Evolutionary conservation across 1,284 basidiomycete species (phyloP).

Genomic region (Grifola frondosa): DNA sequence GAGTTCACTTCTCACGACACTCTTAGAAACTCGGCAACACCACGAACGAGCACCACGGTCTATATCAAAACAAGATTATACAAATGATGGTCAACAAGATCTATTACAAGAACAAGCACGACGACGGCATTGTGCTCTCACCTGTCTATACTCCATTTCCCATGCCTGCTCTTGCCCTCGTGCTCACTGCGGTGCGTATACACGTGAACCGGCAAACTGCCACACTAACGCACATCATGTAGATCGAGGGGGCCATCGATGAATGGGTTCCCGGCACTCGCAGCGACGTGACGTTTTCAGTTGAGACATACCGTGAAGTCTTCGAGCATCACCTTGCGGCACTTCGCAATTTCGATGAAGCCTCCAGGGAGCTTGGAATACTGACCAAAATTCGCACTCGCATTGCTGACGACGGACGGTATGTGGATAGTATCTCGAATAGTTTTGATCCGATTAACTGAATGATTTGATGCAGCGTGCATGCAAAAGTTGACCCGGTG

Average conservation of each 20-base stretch:
- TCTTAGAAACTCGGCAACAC: neutral
- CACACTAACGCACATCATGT: neutral
- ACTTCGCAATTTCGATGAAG: no score
- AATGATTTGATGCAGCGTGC: no score
- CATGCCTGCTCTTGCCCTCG: neutral
- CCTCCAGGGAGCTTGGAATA: no score
- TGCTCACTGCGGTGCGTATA: constrained; percentile 6
- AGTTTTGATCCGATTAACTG: no score
- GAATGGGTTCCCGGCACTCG: constrained; percentile 3
- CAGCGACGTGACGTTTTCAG: neutral
- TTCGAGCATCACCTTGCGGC: neutral
- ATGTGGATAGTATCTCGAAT: no score
- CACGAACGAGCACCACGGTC: neutral
- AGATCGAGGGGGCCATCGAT: constrained; percentile 7
- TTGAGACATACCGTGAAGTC: neutral
- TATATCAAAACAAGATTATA: constrained; percentile 3
- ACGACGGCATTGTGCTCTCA: constrained; percentile 1
- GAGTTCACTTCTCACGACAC: no score
- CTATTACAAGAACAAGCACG: constrained; percentile 3
- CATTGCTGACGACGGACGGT: no score
- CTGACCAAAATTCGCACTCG: no score
- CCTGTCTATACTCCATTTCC: constrained; percentile 4
- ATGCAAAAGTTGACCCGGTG: no score
- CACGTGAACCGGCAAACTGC: neutral
- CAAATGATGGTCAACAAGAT: constrained; percentile 2